Percentiles rank a stretch among this genome's conserved stretches.
These are phyloP conservation scores for Vigna unguiculata DNA, from an alignment of 306 rosid species.

Conservation along the genomic window DNA sequence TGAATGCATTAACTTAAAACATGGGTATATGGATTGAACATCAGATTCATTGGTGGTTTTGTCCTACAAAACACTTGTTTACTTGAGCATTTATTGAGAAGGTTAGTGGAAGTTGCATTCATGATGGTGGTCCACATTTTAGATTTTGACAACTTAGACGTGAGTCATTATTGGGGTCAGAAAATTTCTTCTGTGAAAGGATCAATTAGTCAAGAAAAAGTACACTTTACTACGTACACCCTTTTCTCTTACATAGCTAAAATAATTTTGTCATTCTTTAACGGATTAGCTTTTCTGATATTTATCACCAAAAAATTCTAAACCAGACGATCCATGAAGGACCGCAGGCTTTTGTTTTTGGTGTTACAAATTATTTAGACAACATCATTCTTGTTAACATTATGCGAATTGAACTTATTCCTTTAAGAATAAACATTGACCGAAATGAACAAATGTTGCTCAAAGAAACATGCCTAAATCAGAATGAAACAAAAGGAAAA, in stretches of 20 bases:
- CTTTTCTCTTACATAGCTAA: constrained; percentile 7
- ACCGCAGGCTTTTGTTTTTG: neutral
- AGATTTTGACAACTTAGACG: constrained; percentile 24
- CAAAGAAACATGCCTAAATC: constrained; percentile 34
- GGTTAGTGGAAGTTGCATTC: constrained; percentile 13
- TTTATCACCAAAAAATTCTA: constrained; percentile 14
- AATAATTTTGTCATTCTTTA: constrained; percentile 33
- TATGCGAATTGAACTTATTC: constrained; percentile 4
- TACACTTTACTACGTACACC: constrained; percentile 8
- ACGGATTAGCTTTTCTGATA: neutral
- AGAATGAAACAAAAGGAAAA: constrained; percentile 18
- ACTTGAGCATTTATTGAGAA: neutral
- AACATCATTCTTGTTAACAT: neutral
- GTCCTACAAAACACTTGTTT: constrained; percentile 5
- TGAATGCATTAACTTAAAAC: neutral
- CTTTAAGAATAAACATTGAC: constrained; percentile 27
- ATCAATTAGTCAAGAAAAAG: constrained; percentile 21
- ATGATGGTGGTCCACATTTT: constrained; percentile 5
- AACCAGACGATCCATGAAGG: constrained; percentile 2
- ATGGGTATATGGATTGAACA: neutral
- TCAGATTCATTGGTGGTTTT: constrained; percentile 18
- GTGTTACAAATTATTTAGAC: constrained; percentile 19
- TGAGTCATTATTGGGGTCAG: constrained; percentile 21
- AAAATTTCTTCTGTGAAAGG: constrained; percentile 22
- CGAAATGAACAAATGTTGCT: constrained; percentile 14